Evolutionary conservation across 1,139 yeast genomes (phyloP).

Genomic region (Debaryomyces sp.): DNA sequence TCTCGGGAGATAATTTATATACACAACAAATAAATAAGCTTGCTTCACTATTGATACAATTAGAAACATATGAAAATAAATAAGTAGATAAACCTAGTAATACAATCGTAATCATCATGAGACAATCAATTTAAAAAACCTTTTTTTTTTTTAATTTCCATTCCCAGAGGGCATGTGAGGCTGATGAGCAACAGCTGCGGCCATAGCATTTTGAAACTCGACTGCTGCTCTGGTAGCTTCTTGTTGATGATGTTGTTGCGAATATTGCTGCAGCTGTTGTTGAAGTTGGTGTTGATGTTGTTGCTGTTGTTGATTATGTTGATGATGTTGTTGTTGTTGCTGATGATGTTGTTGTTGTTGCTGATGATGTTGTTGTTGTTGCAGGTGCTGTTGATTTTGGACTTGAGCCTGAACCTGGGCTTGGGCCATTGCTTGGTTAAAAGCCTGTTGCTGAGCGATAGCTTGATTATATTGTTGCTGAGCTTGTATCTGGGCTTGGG

Average conservation of each 20-base stretch:
- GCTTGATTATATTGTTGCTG: conserved; percentile 14
- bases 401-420: conserved; percentile 13
- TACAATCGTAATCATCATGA: background rate
- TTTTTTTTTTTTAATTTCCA: conserved; percentile 8
- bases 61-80: conserved; percentile 1
- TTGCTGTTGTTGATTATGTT: conserved; percentile 9
- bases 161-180: conserved; percentile 12
- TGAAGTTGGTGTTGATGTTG: background rate
- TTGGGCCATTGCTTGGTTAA: conserved; percentile 33
- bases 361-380: background rate
- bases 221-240: conserved; percentile 12
- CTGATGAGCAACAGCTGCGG: conserved; percentile 17
- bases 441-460: conserved; percentile 13
- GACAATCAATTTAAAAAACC: background rate
- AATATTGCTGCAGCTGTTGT: conserved; percentile 8
- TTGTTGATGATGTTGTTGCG: conserved; percentile 9
- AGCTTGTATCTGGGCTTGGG: conserved; percentile 13
- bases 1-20: background rate
- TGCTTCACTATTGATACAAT: background rate
- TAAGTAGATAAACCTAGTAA: conserved; percentile 1
- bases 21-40: conserved; percentile 4
- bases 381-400: conserved; percentile 7
- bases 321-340: conserved; percentile 2
- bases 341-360: conserved; percentile 2
- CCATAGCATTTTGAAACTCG: conserved; percentile 19